phyloP scores from a whole-genome alignment of 2,329 filamentous ascomycete species.

The Chrysoporthe austroafricana region DNA sequence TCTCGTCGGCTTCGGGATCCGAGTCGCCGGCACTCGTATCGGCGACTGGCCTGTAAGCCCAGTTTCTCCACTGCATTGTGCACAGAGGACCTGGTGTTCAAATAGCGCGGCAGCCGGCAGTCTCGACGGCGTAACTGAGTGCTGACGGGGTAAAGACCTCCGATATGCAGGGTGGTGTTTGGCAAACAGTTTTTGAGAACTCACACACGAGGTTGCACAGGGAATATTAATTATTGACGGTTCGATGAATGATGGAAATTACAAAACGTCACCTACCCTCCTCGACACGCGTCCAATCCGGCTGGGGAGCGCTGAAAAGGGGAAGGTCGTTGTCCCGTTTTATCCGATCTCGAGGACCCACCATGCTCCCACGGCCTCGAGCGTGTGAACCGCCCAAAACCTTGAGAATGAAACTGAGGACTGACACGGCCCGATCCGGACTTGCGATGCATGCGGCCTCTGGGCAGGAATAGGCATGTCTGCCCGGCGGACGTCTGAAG shows the following conservation, averaged over 20 bases:
- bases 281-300: constrained; percentile 9
- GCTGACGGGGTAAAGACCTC: neutral
- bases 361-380: neutral
- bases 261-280: constrained; percentile 9
- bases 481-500: neutral
- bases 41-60: constrained; percentile 17
- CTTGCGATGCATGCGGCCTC: neutral
- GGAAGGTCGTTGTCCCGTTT: constrained; percentile 7
- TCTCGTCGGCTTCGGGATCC: constrained; percentile 14
- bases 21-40: neutral
- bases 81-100: neutral
- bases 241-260: constrained; percentile 5
- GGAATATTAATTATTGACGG: neutral
- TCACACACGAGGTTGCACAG: neutral
- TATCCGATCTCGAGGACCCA: constrained; percentile 9
- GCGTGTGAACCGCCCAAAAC: neutral
- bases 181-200: neutral
- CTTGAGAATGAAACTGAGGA: neutral
- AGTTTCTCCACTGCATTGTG: constrained; percentile 20
- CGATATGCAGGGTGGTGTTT: neutral
- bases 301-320: constrained; percentile 6
- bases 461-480: neutral
- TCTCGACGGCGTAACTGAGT: neutral
- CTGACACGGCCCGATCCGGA: constrained; percentile 5
- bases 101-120: neutral